Conservation (phyloP, 1,284 basidiomycete species). For the Sanghuangporus sanghuang region DNA sequence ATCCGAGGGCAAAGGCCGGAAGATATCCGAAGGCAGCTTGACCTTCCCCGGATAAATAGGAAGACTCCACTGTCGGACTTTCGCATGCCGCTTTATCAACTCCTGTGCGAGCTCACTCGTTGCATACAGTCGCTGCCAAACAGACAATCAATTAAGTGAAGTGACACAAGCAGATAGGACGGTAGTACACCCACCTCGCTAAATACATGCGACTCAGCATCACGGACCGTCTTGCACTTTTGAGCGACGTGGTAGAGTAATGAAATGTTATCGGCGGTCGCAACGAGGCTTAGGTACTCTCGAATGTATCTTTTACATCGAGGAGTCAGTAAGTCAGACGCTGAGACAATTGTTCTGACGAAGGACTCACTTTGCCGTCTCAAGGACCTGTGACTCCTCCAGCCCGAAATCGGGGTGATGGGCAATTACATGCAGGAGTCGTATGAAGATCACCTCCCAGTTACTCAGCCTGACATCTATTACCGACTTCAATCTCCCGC, state of each 20-base stretch:
- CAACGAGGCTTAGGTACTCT: conserved; percentile 80
- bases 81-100: conserved; percentile 70
- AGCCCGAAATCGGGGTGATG: conserved; percentile 90
- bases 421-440: conserved; percentile 82
- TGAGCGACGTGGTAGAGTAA: conserved; percentile 80
- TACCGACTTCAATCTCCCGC: not conserved
- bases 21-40: conserved; percentile 78
- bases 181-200: conserved; percentile 52
- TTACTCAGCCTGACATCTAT: conserved; percentile 57
- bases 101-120: conserved; percentile 87
- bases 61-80: conserved; percentile 69
- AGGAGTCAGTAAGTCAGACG: not conserved
- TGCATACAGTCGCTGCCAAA: conserved; percentile 77
- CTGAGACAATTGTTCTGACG: not conserved
- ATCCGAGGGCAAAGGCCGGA: conserved; percentile 57
- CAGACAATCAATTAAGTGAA: not conserved
- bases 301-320: conserved; percentile 68
- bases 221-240: conserved; percentile 84
- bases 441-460: conserved; percentile 81
- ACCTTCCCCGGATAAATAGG: conserved; percentile 79
- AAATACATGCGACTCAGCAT: conserved; percentile 57
- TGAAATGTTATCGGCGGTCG: conserved; percentile 73
- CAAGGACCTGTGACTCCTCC: conserved; percentile 57
- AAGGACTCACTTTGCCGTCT: conserved; percentile 57
- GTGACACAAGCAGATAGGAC: conserved; percentile 1